Conservation (phyloP, 768 basidiomycete species). For the Suillus discolor region DNA sequence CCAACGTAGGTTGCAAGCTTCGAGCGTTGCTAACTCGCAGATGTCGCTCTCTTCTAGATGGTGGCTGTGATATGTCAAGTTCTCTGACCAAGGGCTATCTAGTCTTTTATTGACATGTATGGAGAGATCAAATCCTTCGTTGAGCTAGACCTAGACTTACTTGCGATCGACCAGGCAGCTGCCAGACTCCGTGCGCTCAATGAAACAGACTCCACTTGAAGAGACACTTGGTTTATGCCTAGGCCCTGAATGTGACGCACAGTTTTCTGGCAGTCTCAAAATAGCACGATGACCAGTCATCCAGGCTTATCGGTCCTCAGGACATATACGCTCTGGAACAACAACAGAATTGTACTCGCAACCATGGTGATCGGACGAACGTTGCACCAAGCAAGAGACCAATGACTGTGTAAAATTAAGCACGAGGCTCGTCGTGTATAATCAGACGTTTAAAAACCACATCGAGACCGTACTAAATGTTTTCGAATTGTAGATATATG, state of each 20-base stretch:
- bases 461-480: not conserved
- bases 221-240: too few relatives aligned
- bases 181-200: too few relatives aligned
- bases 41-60: slow-evolving; percentile 28
- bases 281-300: too few relatives aligned
- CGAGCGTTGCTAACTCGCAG: slow-evolving; percentile 15
- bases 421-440: not conserved
- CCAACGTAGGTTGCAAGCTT: slow-evolving; percentile 21
- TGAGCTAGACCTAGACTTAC: slow-evolving; percentile 9
- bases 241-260: too few relatives aligned
- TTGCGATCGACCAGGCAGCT: slow-evolving; percentile 6
- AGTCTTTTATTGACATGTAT: not conserved
- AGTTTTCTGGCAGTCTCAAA: too few relatives aligned
- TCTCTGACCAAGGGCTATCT: not conserved
- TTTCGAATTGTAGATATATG: not conserved
- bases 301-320: too few relatives aligned
- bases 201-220: too few relatives aligned
- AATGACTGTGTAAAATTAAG: not conserved
- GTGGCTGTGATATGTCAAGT: slow-evolving; percentile 9
- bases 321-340: too few relatives aligned
- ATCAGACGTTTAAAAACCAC: not conserved
- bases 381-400: not conserved
- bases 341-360: too few relatives aligned
- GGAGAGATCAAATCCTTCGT: slow-evolving; percentile 9
- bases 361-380: too few relatives aligned